Conservation (phyloP, 1,284 basidiomycete species). For the Lentinus polychrous region DNA sequence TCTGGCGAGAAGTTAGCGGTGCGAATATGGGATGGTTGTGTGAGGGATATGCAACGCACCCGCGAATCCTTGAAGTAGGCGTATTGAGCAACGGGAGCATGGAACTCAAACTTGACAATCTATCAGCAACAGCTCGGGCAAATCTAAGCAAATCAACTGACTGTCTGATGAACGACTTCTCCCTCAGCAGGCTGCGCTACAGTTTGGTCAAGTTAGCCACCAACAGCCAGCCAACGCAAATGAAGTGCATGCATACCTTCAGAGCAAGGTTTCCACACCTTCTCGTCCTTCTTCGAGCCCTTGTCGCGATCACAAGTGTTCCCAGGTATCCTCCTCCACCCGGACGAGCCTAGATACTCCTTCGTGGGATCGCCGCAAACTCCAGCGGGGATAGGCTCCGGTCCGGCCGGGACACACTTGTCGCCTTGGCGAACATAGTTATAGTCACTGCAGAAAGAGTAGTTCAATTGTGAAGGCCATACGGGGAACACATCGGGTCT, state of each 20-base stretch:
- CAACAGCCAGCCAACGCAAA: too few species aligned
- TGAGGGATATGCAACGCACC: too few species aligned
- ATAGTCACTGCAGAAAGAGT: slow-evolving; percentile 62
- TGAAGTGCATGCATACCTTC: slow-evolving; percentile 35
- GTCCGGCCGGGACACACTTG: slow-evolving; percentile 76
- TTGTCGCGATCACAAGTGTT: slow-evolving; percentile 68
- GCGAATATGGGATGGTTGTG: not conserved
- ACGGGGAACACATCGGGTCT: slow-evolving; percentile 16
- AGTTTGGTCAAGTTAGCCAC: too few species aligned
- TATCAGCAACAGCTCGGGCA: too few species aligned
- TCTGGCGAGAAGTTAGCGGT: slow-evolving; percentile 39
- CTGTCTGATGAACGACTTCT: slow-evolving; percentile 61
- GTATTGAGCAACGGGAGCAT: slow-evolving; percentile 65
- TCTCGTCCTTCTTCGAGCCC: slow-evolving; percentile 66
- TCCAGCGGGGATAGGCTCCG: slow-evolving; percentile 78
- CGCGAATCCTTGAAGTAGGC: slow-evolving; percentile 79
- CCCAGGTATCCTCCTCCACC: slow-evolving; percentile 89
- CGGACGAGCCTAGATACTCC: slow-evolving; percentile 83
- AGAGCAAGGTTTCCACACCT: slow-evolving; percentile 69
- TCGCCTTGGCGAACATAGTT: slow-evolving; percentile 74
- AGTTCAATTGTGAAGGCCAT: not conserved
- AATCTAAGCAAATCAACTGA: slow-evolving; percentile 28
- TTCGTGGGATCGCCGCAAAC: slow-evolving; percentile 59
- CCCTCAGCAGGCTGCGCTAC: slow-evolving; percentile 74
- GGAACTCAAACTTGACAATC: slow-evolving; percentile 59